Evolutionary conservation across 1,284 basidiomycete species (phyloP).

Genomic region (Agaricales sp.): DNA sequence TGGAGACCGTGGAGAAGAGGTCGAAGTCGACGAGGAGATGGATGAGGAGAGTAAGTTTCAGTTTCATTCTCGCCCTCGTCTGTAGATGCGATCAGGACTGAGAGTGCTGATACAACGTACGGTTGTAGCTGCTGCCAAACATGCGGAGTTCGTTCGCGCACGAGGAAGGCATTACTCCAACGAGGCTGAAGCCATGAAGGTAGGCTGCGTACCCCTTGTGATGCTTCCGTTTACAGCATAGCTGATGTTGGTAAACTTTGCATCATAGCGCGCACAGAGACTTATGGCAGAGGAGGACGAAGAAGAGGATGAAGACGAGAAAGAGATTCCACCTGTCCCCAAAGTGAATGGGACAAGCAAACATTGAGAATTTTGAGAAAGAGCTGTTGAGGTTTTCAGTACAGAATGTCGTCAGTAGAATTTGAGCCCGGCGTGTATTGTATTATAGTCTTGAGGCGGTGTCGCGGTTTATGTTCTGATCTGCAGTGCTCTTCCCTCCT

Average conservation of each 20-base stretch:
- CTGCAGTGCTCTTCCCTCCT: no score
- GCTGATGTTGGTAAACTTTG: conserved; percentile 2
- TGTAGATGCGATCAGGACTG: no score
- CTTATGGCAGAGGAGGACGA: conserved; percentile 64
- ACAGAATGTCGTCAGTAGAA: no score
- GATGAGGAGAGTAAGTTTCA: conserved; percentile 69
- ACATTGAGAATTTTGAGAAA: no score
- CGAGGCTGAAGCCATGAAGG: conserved; percentile 90
- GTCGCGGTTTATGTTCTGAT: no score
- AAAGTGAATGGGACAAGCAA: conserved; percentile 23
- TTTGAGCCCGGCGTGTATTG: no score
- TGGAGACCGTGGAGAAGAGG: conserved; percentile 47
- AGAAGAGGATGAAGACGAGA: conserved; percentile 10
- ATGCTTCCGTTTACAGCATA: conserved; percentile 1
- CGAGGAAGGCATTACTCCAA: conserved; percentile 84
- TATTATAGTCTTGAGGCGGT: no score
- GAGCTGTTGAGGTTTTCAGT: no score
- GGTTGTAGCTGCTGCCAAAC: conserved; percentile 64
- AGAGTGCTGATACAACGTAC: background rate
- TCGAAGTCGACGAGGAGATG: conserved; percentile 73
- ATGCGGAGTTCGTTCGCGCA: conserved; percentile 75
- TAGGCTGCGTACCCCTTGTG: conserved; percentile 18
- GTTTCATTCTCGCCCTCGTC: conserved; percentile 5
- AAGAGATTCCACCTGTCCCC: conserved; percentile 10
- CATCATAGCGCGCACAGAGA: conserved; percentile 46